Evolutionary conservation across 192 early-diverging fungal species (phyloP).

Genomic region (Kickxella alabastrina): DNA sequence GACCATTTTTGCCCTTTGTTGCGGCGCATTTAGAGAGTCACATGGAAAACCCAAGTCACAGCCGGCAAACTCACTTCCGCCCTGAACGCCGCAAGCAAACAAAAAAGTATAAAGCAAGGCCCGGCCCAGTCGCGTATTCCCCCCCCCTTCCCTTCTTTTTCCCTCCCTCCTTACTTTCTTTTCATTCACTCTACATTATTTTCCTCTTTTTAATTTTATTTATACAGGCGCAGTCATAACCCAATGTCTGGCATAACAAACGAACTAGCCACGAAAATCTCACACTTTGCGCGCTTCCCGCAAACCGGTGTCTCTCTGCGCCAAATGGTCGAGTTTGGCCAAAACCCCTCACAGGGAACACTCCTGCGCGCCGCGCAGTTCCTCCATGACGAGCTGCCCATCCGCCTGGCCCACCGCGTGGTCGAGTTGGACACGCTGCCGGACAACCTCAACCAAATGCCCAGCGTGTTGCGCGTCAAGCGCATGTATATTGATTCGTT

Average conservation of each 20-base stretch:
- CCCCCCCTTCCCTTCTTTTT: not conserved
- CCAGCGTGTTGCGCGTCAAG: slow-evolving; percentile 84
- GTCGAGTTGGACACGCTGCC: slow-evolving; percentile 92
- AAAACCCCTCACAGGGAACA: slow-evolving; percentile 69
- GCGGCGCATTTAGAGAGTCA: no score
- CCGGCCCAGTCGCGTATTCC: no score
- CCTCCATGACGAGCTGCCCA: slow-evolving; percentile 86
- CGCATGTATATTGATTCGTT: slow-evolving; percentile 95
- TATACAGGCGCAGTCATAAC: not conserved
- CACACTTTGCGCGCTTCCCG: slow-evolving; percentile 76
- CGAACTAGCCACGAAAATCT: slow-evolving; percentile 66
- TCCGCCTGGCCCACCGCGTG: slow-evolving; percentile 88
- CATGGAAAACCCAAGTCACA: no score
- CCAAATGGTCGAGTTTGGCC: slow-evolving; percentile 97
- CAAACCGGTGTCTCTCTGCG: slow-evolving; percentile 90
- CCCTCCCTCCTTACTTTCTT: not conserved
- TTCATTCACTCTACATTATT: not conserved
- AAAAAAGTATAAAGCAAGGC: no score
- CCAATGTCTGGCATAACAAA: slow-evolving; percentile 48
- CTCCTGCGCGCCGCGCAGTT: slow-evolving; percentile 75
- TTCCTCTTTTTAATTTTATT: not conserved
- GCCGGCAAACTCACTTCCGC: no score
- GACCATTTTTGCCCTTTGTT: no score
- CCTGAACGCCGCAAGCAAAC: no score
- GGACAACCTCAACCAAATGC: slow-evolving; percentile 82